Evolutionary conservation across 768 basidiomycete species (phyloP), one percentile per base, ranked within the genome.

Genomic region (Mycena latifolia): DNA sequence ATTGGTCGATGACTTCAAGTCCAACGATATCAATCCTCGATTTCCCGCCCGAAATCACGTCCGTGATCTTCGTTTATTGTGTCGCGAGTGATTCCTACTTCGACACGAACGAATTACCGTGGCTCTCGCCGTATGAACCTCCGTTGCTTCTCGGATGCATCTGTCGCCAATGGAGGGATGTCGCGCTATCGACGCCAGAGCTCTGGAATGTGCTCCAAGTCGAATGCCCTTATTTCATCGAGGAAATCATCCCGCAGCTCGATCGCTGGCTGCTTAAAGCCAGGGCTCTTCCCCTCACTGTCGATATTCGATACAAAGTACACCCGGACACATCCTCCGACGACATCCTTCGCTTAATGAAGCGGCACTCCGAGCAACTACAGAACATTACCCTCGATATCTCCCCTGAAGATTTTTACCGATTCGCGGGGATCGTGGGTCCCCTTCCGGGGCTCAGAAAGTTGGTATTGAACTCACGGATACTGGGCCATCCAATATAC

Each of bases 361-460:
- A 43, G 20, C 62, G 62, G 6, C 54, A 63, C 46, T 35, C 54
- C 0, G n/a, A 18, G 5, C 61, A 63, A 31, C 35, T 63, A 10
- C 62, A 63, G 54, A 41, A 48, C 39, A 37, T 63, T 14, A 55
- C 54, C 18, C 62, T 63, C 18, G 17, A 35, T n/a, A 50, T 55
- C n/a, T 14, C 20, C 5, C n/a, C 54, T 2, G 14, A 29, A 11
- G 61, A 61, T 14, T 35, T 46, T 10, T 35, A 54, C 45, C 41
- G 45, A n/a, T 37, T 54, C 31, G 12, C 17, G 20, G 33, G 45
- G 41, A 31, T 54, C 22, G 43, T 53, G 10, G 61, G 54, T 15
- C 53, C 54, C 5, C 46, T 63, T 22, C 46, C 54, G 14, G 15
- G 15, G 22, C 54, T 63, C 15, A 39, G 25, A 35, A 55, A 47